phyloP scores from a whole-genome alignment of 2,329 filamentous ascomycete species.

The Verticillium tricorpus region DNA sequence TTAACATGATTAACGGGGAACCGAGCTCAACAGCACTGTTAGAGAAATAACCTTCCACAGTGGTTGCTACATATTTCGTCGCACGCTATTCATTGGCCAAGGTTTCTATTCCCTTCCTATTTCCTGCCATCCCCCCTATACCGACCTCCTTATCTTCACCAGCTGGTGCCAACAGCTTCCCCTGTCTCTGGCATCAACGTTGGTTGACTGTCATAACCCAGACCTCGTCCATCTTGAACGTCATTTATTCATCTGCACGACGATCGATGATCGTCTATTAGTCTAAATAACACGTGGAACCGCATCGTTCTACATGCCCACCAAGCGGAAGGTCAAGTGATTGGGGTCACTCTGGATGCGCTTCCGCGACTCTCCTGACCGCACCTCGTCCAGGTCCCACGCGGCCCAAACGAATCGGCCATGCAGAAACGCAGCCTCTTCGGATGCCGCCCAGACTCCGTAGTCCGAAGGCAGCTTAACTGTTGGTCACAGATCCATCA shows the following conservation, averaged over 20 bases:
- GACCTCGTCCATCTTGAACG: too few relatives aligned
- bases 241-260: too few relatives aligned
- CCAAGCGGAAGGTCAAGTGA: constrained; percentile 8
- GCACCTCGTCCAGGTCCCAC: constrained; percentile 48
- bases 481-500: background rate
- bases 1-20: background rate
- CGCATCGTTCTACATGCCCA: background rate
- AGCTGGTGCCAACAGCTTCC: too few relatives aligned
- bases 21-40: background rate
- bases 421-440: constrained; percentile 41
- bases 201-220: background rate
- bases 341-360: constrained; percentile 10
- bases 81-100: background rate
- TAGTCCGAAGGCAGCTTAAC: constrained; percentile 33
- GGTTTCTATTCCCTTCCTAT: background rate
- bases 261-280: too few relatives aligned
- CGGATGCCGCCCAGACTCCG: constrained; percentile 36
- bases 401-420: constrained; percentile 42
- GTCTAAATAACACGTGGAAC: background rate
- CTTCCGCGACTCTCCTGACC: constrained; percentile 14
- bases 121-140: too few relatives aligned
- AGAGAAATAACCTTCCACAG: background rate
- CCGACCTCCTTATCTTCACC: too few relatives aligned
- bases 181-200: background rate
- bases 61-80: background rate